These are phyloP conservation scores for Westerdykella sp. DNA, from an alignment of 2,329 filamentous ascomycete genomes.

Conservation along the genomic window DNA sequence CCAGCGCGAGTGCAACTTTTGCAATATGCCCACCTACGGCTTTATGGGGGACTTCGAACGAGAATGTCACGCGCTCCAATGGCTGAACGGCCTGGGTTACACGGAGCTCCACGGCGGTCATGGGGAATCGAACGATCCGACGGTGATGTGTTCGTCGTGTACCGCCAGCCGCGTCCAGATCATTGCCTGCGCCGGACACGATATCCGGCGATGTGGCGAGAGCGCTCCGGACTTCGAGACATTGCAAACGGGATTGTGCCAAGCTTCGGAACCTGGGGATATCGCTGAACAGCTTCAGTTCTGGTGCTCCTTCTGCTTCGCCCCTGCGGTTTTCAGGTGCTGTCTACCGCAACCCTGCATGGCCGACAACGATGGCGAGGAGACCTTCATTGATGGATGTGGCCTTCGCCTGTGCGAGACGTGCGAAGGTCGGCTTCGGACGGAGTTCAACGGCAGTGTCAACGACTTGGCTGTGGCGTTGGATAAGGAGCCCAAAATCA, in stretches of 20 bases:
- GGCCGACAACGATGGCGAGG: neutral
- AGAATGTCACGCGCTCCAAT: constrained; percentile 29
- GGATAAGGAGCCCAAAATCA: constrained; percentile 15
- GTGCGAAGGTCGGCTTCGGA: constrained; percentile 12
- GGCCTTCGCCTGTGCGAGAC: constrained; percentile 19
- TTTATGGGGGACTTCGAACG: constrained; percentile 36
- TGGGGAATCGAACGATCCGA: constrained; percentile 15
- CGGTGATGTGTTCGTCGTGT: constrained; percentile 23
- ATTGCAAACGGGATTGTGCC: neutral
- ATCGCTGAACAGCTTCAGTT: constrained; percentile 14
- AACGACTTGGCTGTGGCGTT: constrained; percentile 10
- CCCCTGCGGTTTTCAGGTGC: constrained; percentile 15
- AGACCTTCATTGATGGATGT: constrained; percentile 16
- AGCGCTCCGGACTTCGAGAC: neutral
- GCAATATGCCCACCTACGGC: constrained; percentile 36
- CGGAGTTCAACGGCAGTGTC: constrained; percentile 7
- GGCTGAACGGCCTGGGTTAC: constrained; percentile 31
- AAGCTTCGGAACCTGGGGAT: constrained; percentile 5
- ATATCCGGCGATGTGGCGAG: neutral
- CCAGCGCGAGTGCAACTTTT: constrained; percentile 37
- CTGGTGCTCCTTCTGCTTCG: constrained; percentile 31
- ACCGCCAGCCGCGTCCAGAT: constrained; percentile 18
- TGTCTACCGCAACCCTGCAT: constrained; percentile 5
- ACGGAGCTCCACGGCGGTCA: constrained; percentile 39
- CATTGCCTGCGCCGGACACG: constrained; percentile 8